phyloP scores from a whole-genome alignment of 1,284 basidiomycete genomes.

The Trametes pubescens region DNA sequence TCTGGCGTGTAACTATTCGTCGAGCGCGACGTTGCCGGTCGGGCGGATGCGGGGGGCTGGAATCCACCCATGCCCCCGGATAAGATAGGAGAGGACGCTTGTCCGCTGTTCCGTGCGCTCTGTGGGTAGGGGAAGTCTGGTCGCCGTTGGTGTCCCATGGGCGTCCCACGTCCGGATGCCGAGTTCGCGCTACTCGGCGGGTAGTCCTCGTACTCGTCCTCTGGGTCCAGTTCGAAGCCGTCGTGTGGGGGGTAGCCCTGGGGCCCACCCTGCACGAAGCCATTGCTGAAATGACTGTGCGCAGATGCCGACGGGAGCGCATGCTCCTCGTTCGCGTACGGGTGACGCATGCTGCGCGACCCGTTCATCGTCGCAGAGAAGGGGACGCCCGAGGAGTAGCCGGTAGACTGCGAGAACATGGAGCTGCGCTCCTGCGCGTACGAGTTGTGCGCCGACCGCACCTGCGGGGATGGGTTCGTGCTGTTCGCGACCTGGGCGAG shows the following conservation, averaged over 20 bases:
- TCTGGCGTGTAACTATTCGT: slow-evolving; percentile 60
- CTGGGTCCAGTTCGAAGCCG: slow-evolving; percentile 70
- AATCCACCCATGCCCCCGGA: slow-evolving; percentile 25
- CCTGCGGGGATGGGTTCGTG: slow-evolving; percentile 47
- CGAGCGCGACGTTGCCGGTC: slow-evolving; percentile 58
- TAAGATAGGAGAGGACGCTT: slow-evolving; percentile 30
- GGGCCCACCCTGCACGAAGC: slow-evolving; percentile 52
- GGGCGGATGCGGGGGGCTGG: slow-evolving; percentile 37
- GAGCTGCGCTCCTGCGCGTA: slow-evolving; percentile 39
- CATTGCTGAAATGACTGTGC: slow-evolving; percentile 27
- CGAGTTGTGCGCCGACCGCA: slow-evolving; percentile 34
- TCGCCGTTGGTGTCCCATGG: slow-evolving; percentile 65
- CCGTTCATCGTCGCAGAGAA: slow-evolving; percentile 34
- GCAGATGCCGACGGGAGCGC: slow-evolving; percentile 39
- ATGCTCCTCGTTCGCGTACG: slow-evolving; percentile 38
- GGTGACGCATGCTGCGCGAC: slow-evolving; percentile 45
- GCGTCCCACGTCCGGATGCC: slow-evolving; percentile 74
- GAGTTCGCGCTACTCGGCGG: slow-evolving; percentile 57
- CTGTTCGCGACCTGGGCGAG: slow-evolving; percentile 53
- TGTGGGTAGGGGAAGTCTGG: slow-evolving; percentile 52
- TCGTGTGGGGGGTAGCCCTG: slow-evolving; percentile 69
- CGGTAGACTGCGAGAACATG: slow-evolving; percentile 39
- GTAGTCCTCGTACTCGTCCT: slow-evolving; percentile 81
- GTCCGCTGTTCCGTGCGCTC: slow-evolving; percentile 37
- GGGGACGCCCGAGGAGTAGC: slow-evolving; percentile 30